phyloP scores from a whole-genome alignment of 441 rosid genomes.

The Euphorbia schlechtendalii region DNA sequence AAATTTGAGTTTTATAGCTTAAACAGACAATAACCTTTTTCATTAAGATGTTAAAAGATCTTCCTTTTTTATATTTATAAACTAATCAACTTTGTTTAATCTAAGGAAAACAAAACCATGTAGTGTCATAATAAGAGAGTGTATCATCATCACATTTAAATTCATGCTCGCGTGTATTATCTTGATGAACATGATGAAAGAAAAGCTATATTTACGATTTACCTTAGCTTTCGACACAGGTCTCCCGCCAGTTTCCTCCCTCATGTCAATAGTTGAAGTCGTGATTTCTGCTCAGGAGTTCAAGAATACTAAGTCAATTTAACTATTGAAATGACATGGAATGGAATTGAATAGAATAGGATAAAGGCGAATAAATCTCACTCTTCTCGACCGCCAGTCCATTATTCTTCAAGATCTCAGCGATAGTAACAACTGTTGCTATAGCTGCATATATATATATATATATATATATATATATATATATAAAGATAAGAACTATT shows the following conservation, averaged over 20 bases:
- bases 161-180: neutral
- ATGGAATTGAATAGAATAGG: neutral
- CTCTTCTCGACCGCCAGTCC: constrained; percentile 77
- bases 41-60: neutral
- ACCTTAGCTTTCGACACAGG: constrained; percentile 79
- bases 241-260: constrained; percentile 69
- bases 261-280: constrained; percentile 69
- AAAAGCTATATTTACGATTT: constrained; percentile 5
- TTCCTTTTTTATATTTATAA: neutral
- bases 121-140: neutral
- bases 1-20: no score
- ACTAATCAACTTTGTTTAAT: neutral
- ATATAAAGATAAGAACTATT: neutral
- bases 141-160: no score
- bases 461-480: no score
- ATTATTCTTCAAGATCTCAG: constrained; percentile 74
- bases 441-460: constrained; percentile 35
- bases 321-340: constrained; percentile 6
- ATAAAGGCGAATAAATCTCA: constrained; percentile 21
- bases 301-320: neutral
- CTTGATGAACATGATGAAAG: neutral
- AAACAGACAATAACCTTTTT: no score
- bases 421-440: constrained; percentile 69
- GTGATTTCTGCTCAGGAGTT: constrained; percentile 37
- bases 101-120: neutral